phyloP scores from a whole-genome alignment of 1,139 yeast genomes.

The Meyerozyma athensensis region DNA sequence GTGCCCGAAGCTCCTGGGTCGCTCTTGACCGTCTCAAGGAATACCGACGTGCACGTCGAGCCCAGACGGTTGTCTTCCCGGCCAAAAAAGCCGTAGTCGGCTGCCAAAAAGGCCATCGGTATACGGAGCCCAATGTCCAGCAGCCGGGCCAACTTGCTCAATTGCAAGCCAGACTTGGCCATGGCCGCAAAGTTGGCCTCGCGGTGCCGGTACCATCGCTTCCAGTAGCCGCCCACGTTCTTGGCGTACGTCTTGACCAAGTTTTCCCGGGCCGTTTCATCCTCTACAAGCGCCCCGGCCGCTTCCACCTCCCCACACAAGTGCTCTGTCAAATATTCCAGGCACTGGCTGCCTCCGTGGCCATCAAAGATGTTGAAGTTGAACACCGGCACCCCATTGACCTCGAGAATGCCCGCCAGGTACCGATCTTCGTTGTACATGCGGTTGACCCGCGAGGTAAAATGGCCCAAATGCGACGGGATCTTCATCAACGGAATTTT shows the following conservation, averaged over 20 bases:
- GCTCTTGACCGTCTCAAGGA: conserved; percentile 47
- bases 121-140: conserved; percentile 59
- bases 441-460: conserved; percentile 70
- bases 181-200: conserved; percentile 41
- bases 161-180: conserved; percentile 20
- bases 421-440: conserved; percentile 77
- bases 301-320: conserved; percentile 56
- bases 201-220: conserved; percentile 58
- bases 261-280: conserved; percentile 28
- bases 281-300: conserved; percentile 18
- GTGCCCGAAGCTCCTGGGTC: not conserved
- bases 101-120: conserved; percentile 55
- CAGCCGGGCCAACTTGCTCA: conserved; percentile 13
- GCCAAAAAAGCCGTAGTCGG: conserved; percentile 49
- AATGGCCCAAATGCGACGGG: conserved; percentile 80
- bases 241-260: conserved; percentile 47
- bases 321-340: conserved; percentile 51
- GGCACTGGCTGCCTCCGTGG: conserved; percentile 83
- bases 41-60: conserved; percentile 78
- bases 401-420: conserved; percentile 49
- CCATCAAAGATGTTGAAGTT: conserved; percentile 84
- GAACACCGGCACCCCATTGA: conserved; percentile 32
- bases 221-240: conserved; percentile 86
- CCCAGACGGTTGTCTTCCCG: conserved; percentile 49
- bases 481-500: conserved; percentile 57